Evolutionary conservation across 139 green algal genomes (phyloP).

Genomic region (Cymbomonas tetramitiformis): DNA sequence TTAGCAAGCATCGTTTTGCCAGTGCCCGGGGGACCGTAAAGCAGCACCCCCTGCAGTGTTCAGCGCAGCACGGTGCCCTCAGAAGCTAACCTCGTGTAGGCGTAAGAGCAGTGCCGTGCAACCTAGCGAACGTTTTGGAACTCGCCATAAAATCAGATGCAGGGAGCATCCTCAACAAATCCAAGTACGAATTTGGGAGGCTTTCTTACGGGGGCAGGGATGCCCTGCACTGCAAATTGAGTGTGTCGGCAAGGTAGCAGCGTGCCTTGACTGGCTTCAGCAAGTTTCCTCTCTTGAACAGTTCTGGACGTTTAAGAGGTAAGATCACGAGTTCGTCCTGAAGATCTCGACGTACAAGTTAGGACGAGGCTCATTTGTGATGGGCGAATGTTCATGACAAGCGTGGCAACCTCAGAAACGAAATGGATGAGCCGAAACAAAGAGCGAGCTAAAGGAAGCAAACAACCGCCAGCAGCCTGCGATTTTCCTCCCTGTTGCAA

Average conservation of each 20-base stretch:
- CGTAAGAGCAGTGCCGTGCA: background rate
- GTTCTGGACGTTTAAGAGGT: constrained; percentile 54
- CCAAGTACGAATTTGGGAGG: no score
- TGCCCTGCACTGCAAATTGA: no score
- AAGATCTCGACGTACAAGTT: no score
- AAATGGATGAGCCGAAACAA: no score
- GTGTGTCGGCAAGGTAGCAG: no score
- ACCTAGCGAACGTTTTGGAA: background rate
- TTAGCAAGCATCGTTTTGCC: constrained; percentile 87
- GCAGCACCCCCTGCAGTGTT: constrained; percentile 75
- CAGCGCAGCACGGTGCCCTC: no score
- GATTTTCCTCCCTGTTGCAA: no score
- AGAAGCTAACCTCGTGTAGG: background rate
- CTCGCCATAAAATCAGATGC: background rate
- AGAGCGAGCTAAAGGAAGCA: no score
- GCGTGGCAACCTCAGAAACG: background rate
- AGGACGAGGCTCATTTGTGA: background rate
- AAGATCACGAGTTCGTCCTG: constrained; percentile 63
- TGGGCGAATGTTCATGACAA: background rate
- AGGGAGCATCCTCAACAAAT: background rate
- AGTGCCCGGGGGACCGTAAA: constrained; percentile 83
- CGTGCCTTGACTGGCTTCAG: constrained; percentile 55
- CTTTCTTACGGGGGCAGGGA: no score
- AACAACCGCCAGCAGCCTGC: no score
- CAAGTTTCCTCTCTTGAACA: constrained; percentile 56